These are phyloP conservation scores for Pleomassaria siparia DNA, from an alignment of 2,329 filamentous ascomycete genomes.

Conservation along the genomic window DNA sequence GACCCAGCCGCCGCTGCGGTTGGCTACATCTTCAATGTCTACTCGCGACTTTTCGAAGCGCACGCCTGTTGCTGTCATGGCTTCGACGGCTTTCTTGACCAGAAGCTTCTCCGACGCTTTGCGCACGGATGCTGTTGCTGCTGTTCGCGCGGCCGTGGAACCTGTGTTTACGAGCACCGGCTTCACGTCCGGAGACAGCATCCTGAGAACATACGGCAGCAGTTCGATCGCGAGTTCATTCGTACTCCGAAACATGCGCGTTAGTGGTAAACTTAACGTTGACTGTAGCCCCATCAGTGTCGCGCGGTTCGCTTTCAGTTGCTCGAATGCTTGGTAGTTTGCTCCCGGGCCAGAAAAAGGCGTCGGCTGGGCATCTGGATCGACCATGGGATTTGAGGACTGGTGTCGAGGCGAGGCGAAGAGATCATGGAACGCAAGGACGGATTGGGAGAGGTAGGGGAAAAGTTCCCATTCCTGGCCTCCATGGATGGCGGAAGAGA, in stretches of 20 bases:
- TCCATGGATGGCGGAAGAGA: slow-evolving; percentile 76
- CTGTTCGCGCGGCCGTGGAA: slow-evolving; percentile 39
- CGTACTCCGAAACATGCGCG: slow-evolving; percentile 75
- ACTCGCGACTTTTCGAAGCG: slow-evolving; percentile 78
- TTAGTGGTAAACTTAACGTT: slow-evolving; percentile 69
- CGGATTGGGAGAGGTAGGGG: slow-evolving; percentile 81
- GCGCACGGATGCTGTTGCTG: slow-evolving; percentile 77
- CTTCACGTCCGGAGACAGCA: slow-evolving; percentile 87
- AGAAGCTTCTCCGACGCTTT: slow-evolving; percentile 82
- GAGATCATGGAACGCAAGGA: slow-evolving; percentile 86
- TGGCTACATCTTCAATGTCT: slow-evolving; percentile 62
- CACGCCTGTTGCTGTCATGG: slow-evolving; percentile 81
- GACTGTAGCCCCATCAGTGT: slow-evolving; percentile 73
- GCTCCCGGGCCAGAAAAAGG: slow-evolving; percentile 83
- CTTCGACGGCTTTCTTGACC: slow-evolving; percentile 75
- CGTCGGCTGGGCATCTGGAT: slow-evolving; percentile 51
- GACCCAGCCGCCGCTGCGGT: slow-evolving; percentile 65
- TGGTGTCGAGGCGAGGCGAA: slow-evolving; percentile 68
- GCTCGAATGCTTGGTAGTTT: slow-evolving; percentile 78
- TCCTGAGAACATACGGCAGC: slow-evolving; percentile 78
- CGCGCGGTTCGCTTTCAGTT: slow-evolving; percentile 74
- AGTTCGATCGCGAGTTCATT: slow-evolving; percentile 80
- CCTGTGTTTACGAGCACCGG: slow-evolving; percentile 78
- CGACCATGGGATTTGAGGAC: slow-evolving; percentile 42
- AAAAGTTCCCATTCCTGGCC: slow-evolving; percentile 91